Evolutionary conservation across 805 yeast genomes (phyloP), one percentile per base, ranked within the genome.

Genomic region (Ogataea pilisensis): DNA sequence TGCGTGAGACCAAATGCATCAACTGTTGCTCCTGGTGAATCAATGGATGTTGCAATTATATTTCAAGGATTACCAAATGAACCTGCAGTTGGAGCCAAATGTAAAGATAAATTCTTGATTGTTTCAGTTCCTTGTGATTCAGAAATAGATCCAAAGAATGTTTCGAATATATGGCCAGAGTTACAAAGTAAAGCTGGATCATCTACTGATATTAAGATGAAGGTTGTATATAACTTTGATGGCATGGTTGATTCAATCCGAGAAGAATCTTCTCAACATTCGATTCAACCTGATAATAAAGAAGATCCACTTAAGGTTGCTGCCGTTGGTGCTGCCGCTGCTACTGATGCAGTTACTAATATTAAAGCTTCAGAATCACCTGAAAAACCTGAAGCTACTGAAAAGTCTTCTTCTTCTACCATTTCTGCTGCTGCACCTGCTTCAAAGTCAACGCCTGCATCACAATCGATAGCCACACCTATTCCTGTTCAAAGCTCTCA

Each of bases 1-100:
- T 87, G 96, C 64, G 98, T 93, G 38, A 83, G 96, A 68, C 99
- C 99, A 48, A 93, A 90, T 64, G 91, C 97, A 44, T 79, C 93
- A 13, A 63, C 83, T 27, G 71, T 93, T 42, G 72, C 70, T 22
- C 90, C 98, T 12, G 93, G 95, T 27, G 76, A 77, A 49, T 63
- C 80, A 19, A 65, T 81, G 39, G 78, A 84, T 41, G 85, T 93
- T 39, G 77, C 90, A 35, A 82, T 93, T 54, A 87, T 88, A 54
- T 79, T 88, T 48, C 90, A 90, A 65, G 96, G 95, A 13, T 72
- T 85, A 52, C 68, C 80, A 40, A 79, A 80, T 54, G 91, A 86
- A 44, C 90, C 95, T 38, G 69, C 78, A 3, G 65, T 77, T 37
- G 88, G 80, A 57, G 78, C 74, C 66, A 83, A 82, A 65, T 85